phyloP scores from a whole-genome alignment of 768 basidiomycete species.

The Boletales sp. region DNA sequence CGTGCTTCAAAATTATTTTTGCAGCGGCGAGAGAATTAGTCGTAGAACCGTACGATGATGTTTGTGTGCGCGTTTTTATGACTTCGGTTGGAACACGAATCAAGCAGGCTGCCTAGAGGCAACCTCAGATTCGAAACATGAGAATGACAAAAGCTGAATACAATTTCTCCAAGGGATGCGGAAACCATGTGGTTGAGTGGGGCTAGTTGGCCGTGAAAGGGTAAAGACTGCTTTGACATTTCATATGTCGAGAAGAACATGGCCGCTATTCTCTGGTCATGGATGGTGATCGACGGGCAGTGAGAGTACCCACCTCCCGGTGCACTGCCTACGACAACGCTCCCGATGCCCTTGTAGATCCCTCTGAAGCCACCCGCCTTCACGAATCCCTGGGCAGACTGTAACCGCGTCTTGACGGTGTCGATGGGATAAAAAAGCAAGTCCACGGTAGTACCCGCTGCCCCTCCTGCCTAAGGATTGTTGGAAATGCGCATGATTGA shows the following conservation, averaged over 20 bases:
- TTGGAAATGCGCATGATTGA: constrained; percentile 8
- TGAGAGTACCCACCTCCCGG: constrained; percentile 72
- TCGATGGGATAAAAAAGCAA: constrained; percentile 96
- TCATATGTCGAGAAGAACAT: constrained; percentile 96
- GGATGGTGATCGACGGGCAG: background rate
- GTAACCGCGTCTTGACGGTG: constrained; percentile 93
- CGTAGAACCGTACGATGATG: constrained; percentile 64
- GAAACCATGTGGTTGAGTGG: constrained; percentile 62
- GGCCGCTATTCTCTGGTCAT: constrained; percentile 57
- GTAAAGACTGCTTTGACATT: constrained; percentile 72
- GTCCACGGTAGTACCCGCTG: constrained; percentile 93
- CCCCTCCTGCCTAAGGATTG: constrained; percentile 67
- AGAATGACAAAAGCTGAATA: constrained; percentile 22
- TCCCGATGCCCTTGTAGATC: constrained; percentile 91
- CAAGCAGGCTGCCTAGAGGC: constrained; percentile 73
- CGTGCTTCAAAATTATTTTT: constrained; percentile 49
- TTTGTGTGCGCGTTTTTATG: constrained; percentile 91
- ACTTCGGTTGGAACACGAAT: constrained; percentile 96
- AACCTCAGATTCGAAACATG: constrained; percentile 8
- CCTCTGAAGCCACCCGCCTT: constrained; percentile 85
- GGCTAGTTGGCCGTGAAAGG: constrained; percentile 54
- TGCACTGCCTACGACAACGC: constrained; percentile 91
- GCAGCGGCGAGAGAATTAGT: constrained; percentile 64
- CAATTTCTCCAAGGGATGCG: constrained; percentile 61
- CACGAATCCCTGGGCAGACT: constrained; percentile 83